These are phyloP conservation scores for Cyclostephanos invisitatus DNA, from an alignment of 108 stramenopile species.

Conservation along the genomic window DNA sequence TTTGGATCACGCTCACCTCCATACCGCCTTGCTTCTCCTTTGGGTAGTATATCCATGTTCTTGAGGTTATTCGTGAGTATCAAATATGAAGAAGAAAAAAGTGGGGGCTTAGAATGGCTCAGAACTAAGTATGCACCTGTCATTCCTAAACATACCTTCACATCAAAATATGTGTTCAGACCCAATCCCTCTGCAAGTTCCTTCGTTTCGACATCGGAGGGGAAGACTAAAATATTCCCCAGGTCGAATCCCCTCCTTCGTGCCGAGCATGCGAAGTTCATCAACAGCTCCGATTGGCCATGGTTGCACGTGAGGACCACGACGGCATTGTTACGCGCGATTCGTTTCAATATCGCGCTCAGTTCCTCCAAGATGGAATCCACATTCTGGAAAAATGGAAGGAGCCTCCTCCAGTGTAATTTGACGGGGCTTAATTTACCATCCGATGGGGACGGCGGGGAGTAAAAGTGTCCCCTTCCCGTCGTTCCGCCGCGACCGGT, in stretches of 20 bases:
- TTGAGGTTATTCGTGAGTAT: not conserved
- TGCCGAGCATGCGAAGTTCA: constrained; percentile 63
- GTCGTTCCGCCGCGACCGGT: not conserved
- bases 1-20: constrained; percentile 19
- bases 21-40: constrained; percentile 63
- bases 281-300: constrained; percentile 52
- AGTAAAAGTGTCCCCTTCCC: constrained; percentile 41
- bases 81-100: not conserved
- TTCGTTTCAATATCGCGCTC: constrained; percentile 45
- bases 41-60: constrained; percentile 63
- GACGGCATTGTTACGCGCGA: constrained; percentile 56
- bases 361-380: constrained; percentile 46
- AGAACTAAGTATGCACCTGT: not conserved
- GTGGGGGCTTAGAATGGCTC: not conserved
- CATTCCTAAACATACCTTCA: constrained; percentile 49
- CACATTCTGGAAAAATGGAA: constrained; percentile 49
- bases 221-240: constrained; percentile 73
- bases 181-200: constrained; percentile 74
- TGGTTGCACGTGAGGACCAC: constrained; percentile 54
- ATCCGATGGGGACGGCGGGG: constrained; percentile 33
- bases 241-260: constrained; percentile 48
- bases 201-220: constrained; percentile 75
- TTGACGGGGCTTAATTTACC: constrained; percentile 35
- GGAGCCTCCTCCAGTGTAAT: constrained; percentile 48
- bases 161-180: constrained; percentile 70